Percentiles rank a stretch among this genome's conserved stretches.
Conservation (phyloP, 1,139 yeast species). For the Blastobotrys arbuscula region DNA sequence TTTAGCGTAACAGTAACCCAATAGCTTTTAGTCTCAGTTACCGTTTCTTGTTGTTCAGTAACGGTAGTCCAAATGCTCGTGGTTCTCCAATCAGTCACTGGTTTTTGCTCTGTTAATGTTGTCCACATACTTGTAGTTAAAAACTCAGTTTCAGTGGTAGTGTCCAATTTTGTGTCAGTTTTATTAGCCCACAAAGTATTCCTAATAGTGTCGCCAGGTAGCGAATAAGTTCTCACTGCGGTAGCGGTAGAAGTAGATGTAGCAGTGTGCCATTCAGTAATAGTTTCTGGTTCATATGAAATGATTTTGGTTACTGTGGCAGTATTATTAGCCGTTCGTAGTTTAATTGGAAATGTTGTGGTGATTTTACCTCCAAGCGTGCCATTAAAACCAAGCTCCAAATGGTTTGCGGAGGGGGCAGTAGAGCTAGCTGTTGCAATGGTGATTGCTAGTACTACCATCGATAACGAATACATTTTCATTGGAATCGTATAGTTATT, state of each 20-base stretch:
- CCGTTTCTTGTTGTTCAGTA: background rate
- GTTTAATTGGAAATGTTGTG: too few species aligned
- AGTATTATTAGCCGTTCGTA: background rate
- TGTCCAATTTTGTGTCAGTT: background rate
- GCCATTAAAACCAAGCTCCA: too few species aligned
- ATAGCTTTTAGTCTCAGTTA: background rate
- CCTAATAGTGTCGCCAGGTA: background rate
- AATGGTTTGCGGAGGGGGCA: too few species aligned
- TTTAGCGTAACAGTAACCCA: background rate
- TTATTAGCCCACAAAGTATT: background rate
- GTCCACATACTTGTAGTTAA: background rate
- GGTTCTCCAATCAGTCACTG: background rate
- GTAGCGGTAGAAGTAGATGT: background rate
- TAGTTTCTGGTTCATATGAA: background rate
- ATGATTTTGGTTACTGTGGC: background rate
- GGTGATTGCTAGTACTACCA: too few species aligned
- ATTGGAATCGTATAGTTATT: too few species aligned
- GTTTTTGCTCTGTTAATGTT: background rate
- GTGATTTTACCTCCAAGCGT: too few species aligned
- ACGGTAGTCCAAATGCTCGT: background rate
- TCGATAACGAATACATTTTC: too few species aligned
- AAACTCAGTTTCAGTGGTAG: background rate
- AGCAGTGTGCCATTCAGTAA: background rate
- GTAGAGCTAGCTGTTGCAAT: too few species aligned
- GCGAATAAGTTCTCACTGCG: background rate